These are phyloP conservation scores for Pichia kudriavzevii DNA, from an alignment of 1,139 yeast species.

Conservation along the genomic window DNA sequence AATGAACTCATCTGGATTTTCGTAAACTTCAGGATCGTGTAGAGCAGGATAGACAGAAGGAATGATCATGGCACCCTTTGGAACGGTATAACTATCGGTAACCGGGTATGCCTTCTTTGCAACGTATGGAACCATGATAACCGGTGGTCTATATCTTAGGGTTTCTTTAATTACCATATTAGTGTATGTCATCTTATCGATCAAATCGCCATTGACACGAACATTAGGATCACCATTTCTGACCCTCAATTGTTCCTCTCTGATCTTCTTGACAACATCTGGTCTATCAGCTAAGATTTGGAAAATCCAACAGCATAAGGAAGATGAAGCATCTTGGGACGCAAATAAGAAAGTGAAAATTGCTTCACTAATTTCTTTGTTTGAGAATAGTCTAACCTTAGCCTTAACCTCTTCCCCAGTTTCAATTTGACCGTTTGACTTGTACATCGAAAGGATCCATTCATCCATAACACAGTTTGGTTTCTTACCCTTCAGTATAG, in stretches of 20 bases:
- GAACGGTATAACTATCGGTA: constrained; percentile 76
- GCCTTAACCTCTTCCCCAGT: constrained; percentile 39
- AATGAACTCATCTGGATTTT: constrained; percentile 83
- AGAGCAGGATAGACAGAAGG: constrained; percentile 93
- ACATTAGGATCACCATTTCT: constrained; percentile 67
- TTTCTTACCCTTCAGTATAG: constrained; percentile 62
- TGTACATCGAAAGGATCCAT: constrained; percentile 82
- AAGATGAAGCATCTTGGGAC: constrained; percentile 95
- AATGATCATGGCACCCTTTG: constrained; percentile 94
- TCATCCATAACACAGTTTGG: constrained; percentile 91
- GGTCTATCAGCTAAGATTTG: constrained; percentile 95
- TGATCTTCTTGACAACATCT: constrained; percentile 71
- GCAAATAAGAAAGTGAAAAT: constrained; percentile 95
- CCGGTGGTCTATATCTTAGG: constrained; percentile 94
- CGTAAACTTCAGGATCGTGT: constrained; percentile 95
- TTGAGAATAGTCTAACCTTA: constrained; percentile 73
- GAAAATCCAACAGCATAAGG: constrained; percentile 98
- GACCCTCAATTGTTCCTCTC: constrained; percentile 84
- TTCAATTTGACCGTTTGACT: constrained; percentile 34
- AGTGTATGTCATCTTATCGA: constrained; percentile 82
- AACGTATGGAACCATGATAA: constrained; percentile 93
- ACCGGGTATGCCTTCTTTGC: constrained; percentile 83
- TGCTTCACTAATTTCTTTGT: constrained; percentile 91
- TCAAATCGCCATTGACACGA: constrained; percentile 60
- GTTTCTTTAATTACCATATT: constrained; percentile 85